Base-by-base conservation (phyloP, 1,284 basidiomycete genomes). In the Mrakiaceae sp. region DNA sequence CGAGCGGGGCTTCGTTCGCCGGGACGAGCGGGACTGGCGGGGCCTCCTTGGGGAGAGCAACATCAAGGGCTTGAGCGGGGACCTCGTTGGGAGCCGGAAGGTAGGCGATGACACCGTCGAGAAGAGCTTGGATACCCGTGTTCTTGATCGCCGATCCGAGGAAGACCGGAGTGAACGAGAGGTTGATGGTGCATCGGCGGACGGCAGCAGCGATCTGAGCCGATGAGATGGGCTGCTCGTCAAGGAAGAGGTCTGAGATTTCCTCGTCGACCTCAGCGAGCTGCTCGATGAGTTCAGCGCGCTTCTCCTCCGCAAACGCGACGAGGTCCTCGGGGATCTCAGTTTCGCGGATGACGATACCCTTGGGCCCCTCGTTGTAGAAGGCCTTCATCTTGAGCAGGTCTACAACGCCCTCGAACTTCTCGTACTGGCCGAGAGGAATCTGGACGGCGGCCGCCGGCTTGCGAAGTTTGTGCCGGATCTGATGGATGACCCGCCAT, bases 121-220 rank as follows among this genome's bases (percentile, higher is more conserved):
- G 82, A 69, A 98, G 81, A 14, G 92, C 84, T 75, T 98, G 96
- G 3, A 99, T 90, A 64, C 86, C 92, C 39, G 92, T 96, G 78
- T 99, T 98, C 80, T 98, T 98, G 75, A 98, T 88, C 0, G 96
- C 96, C 6, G 93, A 96, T 52, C 96, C 96, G 68, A 98, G 80
- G 79, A 97, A 98, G 66, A 98, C 96, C 1, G 96, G 96, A 0
- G 90, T 90, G 77, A 98, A 98, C 71, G 89, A 90, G 74, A 94
- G 86, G 8, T 80, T 78, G 70, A 91, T 84, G 1, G 96, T 98
- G 4, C 91, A 83, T 48, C 95, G 88, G 50, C 94, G 87, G 71
- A 99, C 88, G 11, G 93, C 93, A 60, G 81, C 81, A 10, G 85
- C 85, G 56, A 99, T 84, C 75, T 96, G 88, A 46, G 79, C 75